Percentiles rank a stretch among this genome's conserved stretches.
These are phyloP conservation scores for Alternaria sp. DNA, from an alignment of 2,329 filamentous ascomycete species.

Conservation along the genomic window DNA sequence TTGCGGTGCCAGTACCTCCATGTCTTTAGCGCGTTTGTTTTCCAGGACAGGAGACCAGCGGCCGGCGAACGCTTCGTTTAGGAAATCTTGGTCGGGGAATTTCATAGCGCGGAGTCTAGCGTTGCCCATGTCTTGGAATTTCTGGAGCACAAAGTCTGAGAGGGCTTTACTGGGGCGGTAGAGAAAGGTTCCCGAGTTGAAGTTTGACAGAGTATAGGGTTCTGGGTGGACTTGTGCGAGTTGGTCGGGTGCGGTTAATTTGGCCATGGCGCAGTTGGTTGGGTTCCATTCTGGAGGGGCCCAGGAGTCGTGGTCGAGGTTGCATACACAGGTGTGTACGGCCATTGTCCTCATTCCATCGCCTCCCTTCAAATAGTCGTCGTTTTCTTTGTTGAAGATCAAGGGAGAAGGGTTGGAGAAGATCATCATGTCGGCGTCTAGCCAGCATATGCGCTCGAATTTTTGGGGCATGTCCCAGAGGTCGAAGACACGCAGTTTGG, in stretches of 20 bases:
- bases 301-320: conserved; percentile 61
- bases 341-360: conserved; percentile 55
- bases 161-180: conserved; percentile 56
- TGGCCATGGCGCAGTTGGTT: conserved; percentile 61
- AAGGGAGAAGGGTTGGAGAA: conserved; percentile 51
- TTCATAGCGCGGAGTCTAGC: conserved; percentile 54
- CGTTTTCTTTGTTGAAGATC: conserved; percentile 56
- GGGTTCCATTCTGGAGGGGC: conserved; percentile 59
- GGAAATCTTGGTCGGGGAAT: conserved; percentile 64
- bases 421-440: conserved; percentile 64
- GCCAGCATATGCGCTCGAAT: conserved; percentile 57
- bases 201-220: conserved; percentile 54
- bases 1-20: conserved; percentile 62
- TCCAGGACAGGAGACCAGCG: conserved; percentile 60
- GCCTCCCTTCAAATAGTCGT: conserved; percentile 33
- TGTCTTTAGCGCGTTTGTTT: conserved; percentile 64
- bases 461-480: conserved; percentile 35
- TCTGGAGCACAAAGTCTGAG: conserved; percentile 52
- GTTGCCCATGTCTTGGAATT: conserved; percentile 52
- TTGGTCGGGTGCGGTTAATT: conserved; percentile 44
- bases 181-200: conserved; percentile 63
- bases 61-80: conserved; percentile 59
- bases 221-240: conserved; percentile 47
- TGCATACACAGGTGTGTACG: conserved; percentile 63
- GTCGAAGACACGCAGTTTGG: conserved; percentile 64